These are phyloP conservation scores for Colletotrichum lupini DNA, from an alignment of 2,329 filamentous ascomycete species.

Conservation along the genomic window DNA sequence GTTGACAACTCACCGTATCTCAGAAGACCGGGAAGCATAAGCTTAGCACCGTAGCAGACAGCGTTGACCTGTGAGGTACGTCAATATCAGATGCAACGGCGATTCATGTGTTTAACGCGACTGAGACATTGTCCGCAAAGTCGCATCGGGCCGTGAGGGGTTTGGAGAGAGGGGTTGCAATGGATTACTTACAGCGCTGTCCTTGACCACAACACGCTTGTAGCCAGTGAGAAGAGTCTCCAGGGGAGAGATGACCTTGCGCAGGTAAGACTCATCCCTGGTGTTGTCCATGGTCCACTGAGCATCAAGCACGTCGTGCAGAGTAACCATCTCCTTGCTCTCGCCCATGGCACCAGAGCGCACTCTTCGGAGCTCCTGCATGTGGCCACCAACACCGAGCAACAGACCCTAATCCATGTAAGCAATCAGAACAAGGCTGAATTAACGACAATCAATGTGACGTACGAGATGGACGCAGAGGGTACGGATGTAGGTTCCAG, in stretches of 20 bases:
- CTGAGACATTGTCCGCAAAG: slow-evolving; percentile 17
- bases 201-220: slow-evolving; percentile 98
- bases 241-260: slow-evolving; percentile 89
- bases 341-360: slow-evolving; percentile 96
- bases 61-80: slow-evolving; percentile 75
- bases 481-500: slow-evolving; percentile 98
- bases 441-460: slow-evolving; percentile 54
- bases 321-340: slow-evolving; percentile 86
- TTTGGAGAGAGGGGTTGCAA: slow-evolving; percentile 13
- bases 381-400: slow-evolving; percentile 89
- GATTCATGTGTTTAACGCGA: not conserved
- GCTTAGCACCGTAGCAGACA: slow-evolving; percentile 97
- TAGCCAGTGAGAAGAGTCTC: slow-evolving; percentile 93
- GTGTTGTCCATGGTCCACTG: slow-evolving; percentile 98
- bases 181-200: slow-evolving; percentile 67
- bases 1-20: slow-evolving; percentile 76
- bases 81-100: slow-evolving; percentile 17
- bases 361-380: slow-evolving; percentile 97
- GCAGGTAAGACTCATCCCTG: slow-evolving; percentile 87
- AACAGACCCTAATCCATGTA: slow-evolving; percentile 62
- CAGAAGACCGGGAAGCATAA: slow-evolving; percentile 97
- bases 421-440: slow-evolving; percentile 23
- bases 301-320: slow-evolving; percentile 95
- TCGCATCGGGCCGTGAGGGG: slow-evolving; percentile 16
- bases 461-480: slow-evolving; percentile 85